These are phyloP conservation scores for Nakazawaea populi DNA, from an alignment of 805 yeast species.

Conservation along the genomic window DNA sequence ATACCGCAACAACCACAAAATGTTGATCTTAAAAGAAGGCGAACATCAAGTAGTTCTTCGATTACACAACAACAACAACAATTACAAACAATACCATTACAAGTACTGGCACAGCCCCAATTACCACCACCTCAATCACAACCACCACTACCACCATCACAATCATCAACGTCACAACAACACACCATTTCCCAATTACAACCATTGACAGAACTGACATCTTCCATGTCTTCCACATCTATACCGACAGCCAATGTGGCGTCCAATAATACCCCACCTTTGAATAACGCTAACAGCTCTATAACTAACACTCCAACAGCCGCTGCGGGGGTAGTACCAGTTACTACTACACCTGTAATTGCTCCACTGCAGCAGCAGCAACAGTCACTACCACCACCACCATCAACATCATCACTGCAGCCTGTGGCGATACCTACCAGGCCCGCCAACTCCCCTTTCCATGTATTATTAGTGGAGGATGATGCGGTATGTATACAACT, in stretches of 20 bases:
- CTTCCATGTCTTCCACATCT: not conserved
- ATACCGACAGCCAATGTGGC: not conserved
- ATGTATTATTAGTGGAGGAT: constrained; percentile 74
- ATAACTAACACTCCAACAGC: constrained; percentile 5
- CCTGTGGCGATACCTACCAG: constrained; percentile 14
- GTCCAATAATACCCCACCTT: not conserved
- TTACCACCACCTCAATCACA: not conserved
- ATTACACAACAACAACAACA: constrained; percentile 12
- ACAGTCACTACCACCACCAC: not conserved
- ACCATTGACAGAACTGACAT: not conserved
- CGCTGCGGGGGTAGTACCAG: not conserved
- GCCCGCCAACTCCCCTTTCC: constrained; percentile 39
- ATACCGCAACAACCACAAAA: constrained; percentile 17
- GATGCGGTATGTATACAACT: constrained; percentile 78
- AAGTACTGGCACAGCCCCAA: not conserved
- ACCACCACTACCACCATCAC: too few relatives aligned
- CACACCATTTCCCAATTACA: not conserved
- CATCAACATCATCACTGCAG: not conserved
- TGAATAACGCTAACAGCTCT: not conserved
- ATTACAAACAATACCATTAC: constrained; percentile 4
- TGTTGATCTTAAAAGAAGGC: not conserved
- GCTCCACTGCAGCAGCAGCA: not conserved
- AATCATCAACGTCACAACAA: too few relatives aligned
- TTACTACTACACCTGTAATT: not conserved
- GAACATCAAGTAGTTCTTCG: constrained; percentile 1